phyloP scores from a whole-genome alignment of 805 yeast genomes.

The Lachancea dasiensis region DNA sequence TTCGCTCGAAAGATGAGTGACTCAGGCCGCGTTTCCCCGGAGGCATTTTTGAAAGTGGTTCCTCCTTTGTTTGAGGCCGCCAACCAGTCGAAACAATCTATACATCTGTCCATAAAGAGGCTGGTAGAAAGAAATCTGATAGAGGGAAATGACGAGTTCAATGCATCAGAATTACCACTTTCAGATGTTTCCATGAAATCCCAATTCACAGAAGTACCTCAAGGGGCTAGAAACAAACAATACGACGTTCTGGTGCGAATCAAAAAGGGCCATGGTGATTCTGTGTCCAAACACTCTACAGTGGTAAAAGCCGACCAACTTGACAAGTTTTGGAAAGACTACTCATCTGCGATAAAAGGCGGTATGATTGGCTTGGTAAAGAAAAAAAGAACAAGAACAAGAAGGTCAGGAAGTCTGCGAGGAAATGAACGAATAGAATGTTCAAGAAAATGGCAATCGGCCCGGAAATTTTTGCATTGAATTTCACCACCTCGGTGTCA shows the following conservation, averaged over 20 bases:
- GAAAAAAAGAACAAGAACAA: constrained; percentile 64
- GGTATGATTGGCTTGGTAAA: constrained; percentile 74
- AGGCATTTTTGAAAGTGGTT: constrained; percentile 22
- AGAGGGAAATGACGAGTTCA: constrained; percentile 41
- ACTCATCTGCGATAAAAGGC: constrained; percentile 59
- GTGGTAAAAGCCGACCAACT: constrained; percentile 56
- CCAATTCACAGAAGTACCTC: constrained; percentile 9
- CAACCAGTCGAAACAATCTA: constrained; percentile 23
- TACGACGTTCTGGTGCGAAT: constrained; percentile 68
- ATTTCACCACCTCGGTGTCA: too few species aligned
- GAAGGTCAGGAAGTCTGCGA: constrained; percentile 32
- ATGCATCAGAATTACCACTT: constrained; percentile 39
- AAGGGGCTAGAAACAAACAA: constrained; percentile 28
- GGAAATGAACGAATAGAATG: constrained; percentile 1
- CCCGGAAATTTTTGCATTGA: too few species aligned
- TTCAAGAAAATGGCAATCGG: too few species aligned
- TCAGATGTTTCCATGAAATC: constrained; percentile 28
- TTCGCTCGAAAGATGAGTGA: constrained; percentile 7
- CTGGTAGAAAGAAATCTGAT: constrained; percentile 26
- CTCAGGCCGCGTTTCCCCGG: constrained; percentile 10
- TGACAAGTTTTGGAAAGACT: constrained; percentile 72
- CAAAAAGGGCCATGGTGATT: constrained; percentile 20
- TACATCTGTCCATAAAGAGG: constrained; percentile 27
- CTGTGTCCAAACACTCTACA: constrained; percentile 62
- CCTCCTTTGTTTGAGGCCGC: constrained; percentile 24